Evolutionary conservation across 2,329 filamentous ascomycete species (phyloP).

Genomic region (Paecilomyces variotii): DNA sequence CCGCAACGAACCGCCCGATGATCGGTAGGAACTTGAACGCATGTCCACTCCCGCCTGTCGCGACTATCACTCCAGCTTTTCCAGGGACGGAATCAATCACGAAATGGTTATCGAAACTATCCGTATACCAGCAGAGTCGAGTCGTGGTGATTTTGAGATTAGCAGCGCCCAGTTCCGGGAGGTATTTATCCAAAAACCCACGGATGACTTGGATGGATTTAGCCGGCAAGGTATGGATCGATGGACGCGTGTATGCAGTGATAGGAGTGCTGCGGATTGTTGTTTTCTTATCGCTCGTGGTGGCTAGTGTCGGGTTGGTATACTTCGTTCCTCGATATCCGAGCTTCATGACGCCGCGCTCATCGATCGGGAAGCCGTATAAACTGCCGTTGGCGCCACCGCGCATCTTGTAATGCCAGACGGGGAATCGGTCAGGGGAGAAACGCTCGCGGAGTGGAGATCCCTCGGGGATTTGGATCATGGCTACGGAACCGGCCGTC

Average conservation of each 20-base stretch:
- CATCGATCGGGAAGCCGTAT: constrained; percentile 42
- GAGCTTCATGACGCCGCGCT: constrained; percentile 40
- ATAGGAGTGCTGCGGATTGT: constrained; percentile 30
- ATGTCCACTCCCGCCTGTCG: constrained; percentile 55
- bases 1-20: constrained; percentile 48
- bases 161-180: constrained; percentile 35
- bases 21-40: constrained; percentile 54
- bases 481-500: constrained; percentile 40
- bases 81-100: constrained; percentile 46
- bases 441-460: constrained; percentile 34
- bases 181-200: constrained; percentile 30
- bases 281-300: constrained; percentile 22
- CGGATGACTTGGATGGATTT: constrained; percentile 19
- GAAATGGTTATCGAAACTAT: constrained; percentile 49
- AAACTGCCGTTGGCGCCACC: constrained; percentile 34
- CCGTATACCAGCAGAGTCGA: constrained; percentile 50
- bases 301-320: constrained; percentile 36
- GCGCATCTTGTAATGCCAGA: constrained; percentile 34
- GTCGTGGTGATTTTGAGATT: constrained; percentile 35
- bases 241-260: constrained; percentile 26
- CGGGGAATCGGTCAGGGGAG: constrained; percentile 38
- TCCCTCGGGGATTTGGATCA: constrained; percentile 36
- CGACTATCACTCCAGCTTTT: constrained; percentile 48
- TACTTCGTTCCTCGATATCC: constrained; percentile 47
- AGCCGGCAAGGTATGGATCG: constrained; percentile 15